phyloP scores from a whole-genome alignment of 1,139 yeast genomes.

The Kodamaea sp. region DNA sequence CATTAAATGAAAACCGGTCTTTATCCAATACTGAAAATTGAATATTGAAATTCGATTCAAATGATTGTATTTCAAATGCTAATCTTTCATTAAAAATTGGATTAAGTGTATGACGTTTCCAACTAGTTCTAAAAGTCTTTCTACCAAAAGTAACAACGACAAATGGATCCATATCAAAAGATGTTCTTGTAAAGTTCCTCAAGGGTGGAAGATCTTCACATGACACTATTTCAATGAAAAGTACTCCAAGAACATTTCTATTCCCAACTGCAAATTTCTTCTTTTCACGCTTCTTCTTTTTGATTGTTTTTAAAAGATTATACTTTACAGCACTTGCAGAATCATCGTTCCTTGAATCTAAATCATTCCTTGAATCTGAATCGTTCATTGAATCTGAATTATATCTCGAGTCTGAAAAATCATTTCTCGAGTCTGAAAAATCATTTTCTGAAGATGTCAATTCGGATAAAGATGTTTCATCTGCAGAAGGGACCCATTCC shows the following conservation, averaged over 20 bases:
- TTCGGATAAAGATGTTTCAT: neutral
- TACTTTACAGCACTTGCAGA: neutral
- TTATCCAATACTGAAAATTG: slow-evolving; percentile 76
- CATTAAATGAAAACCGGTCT: slow-evolving; percentile 79
- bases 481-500: neutral
- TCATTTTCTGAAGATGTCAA: neutral
- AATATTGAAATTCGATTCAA: slow-evolving; percentile 62
- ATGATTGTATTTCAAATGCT: slow-evolving; percentile 70
- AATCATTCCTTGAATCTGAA: too few species aligned
- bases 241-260: slow-evolving; percentile 61
- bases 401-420: neutral
- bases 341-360: too few species aligned
- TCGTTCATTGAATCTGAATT: too few species aligned
- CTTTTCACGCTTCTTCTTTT: slow-evolving; percentile 6
- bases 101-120: slow-evolving; percentile 76
- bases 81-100: slow-evolving; percentile 81
- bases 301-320: slow-evolving; percentile 7
- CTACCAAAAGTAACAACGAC: slow-evolving; percentile 89
- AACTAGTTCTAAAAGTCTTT: slow-evolving; percentile 80
- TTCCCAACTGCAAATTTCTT: slow-evolving; percentile 30
- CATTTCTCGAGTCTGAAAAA: neutral
- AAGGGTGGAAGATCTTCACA: slow-evolving; percentile 72
- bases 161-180: slow-evolving; percentile 96
- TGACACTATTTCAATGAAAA: slow-evolving; percentile 70
- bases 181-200: slow-evolving; percentile 57